A percentile compares a stretch with the other conserved stretches of the same genome.
Conservation (phyloP, 2,329 filamentous ascomycete species). For the Exophiala viscosa region DNA sequence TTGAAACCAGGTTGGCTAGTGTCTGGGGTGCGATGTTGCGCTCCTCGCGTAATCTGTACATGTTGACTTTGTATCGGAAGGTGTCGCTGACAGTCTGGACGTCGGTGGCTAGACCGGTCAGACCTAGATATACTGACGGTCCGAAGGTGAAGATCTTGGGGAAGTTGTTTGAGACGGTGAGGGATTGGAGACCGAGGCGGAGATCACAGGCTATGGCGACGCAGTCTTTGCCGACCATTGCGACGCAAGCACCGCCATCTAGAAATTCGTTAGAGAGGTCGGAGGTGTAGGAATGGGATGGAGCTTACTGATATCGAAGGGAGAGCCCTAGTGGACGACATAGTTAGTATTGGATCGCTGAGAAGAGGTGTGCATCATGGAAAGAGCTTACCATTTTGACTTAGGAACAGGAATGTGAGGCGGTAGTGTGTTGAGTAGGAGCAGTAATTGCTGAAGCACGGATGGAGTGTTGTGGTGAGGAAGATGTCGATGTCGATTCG, state of each 20-base stretch:
- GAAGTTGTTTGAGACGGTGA: constrained; percentile 99
- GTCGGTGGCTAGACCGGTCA: constrained; percentile 94
- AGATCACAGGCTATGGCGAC: constrained; percentile 99
- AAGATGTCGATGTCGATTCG: constrained; percentile 1
- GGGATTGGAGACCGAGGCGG: constrained; percentile 88
- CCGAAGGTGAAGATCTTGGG: constrained; percentile 99
- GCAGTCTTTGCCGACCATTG: constrained; percentile 99
- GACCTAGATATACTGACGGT: constrained; percentile 82
- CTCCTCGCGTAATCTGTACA: constrained; percentile 98
- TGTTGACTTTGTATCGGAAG: constrained; percentile 99
- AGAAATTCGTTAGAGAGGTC: neutral
- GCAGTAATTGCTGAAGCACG: neutral
- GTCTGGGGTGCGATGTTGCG: constrained; percentile 91
- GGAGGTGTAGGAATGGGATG: constrained; percentile 8
- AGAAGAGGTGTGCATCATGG: constrained; percentile 23
- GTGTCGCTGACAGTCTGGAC: constrained; percentile 92
- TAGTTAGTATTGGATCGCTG: constrained; percentile 28
- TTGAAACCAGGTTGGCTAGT: constrained; percentile 92
- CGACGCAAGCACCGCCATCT: constrained; percentile 90
- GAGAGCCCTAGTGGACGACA: constrained; percentile 63
- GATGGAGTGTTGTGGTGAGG: neutral
- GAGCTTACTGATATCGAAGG: constrained; percentile 87
- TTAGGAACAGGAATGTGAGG: constrained; percentile 17
- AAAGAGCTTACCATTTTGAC: constrained; percentile 36
- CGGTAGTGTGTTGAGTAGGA: constrained; percentile 6